phyloP scores from a whole-genome alignment of 2,329 filamentous ascomycete species.

The Pyrenophora graminea region DNA sequence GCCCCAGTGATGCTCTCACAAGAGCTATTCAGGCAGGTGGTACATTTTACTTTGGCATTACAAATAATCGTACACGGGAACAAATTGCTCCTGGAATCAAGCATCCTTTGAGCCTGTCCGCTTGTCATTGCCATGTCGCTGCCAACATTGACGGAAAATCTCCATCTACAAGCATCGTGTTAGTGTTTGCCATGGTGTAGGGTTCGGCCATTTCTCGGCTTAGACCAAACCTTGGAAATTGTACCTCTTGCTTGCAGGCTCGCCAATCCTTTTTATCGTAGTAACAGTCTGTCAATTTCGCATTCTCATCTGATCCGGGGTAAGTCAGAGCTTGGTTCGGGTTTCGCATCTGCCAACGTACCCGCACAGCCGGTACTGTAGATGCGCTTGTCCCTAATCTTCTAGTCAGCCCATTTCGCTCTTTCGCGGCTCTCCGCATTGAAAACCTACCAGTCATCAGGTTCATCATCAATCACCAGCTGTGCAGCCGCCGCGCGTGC shows the following conservation, averaged over 20 bases:
- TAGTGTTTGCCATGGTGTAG: not conserved
- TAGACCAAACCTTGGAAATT: constrained; percentile 39
- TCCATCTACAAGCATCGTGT: constrained; percentile 70
- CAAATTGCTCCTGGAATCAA: constrained; percentile 30
- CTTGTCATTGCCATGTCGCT: constrained; percentile 81
- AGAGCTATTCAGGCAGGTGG: no score
- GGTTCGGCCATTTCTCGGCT: constrained; percentile 26
- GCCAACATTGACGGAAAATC: constrained; percentile 88
- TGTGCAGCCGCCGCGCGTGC: constrained; percentile 40
- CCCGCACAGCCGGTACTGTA: constrained; percentile 94
- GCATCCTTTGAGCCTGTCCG: constrained; percentile 78
- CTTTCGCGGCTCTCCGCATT: constrained; percentile 11
- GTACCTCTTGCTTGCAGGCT: constrained; percentile 82
- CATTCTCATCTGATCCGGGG: constrained; percentile 72
- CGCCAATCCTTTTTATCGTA: constrained; percentile 97
- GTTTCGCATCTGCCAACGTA: constrained; percentile 47
- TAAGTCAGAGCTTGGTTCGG: not conserved
- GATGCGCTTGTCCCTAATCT: constrained; percentile 88
- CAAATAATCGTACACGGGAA: not conserved
- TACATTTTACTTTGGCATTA: not conserved
- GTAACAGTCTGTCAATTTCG: constrained; percentile 91
- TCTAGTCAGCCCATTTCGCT: constrained; percentile 19
- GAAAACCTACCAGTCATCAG: constrained; percentile 82
- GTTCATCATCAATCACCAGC: constrained; percentile 75
- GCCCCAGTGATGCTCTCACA: not conserved